A percentile compares a stretch with the other conserved stretches of the same genome.
Conservation (phyloP, 352 stramenopile genomes). For the Pythium biforme region DNA sequence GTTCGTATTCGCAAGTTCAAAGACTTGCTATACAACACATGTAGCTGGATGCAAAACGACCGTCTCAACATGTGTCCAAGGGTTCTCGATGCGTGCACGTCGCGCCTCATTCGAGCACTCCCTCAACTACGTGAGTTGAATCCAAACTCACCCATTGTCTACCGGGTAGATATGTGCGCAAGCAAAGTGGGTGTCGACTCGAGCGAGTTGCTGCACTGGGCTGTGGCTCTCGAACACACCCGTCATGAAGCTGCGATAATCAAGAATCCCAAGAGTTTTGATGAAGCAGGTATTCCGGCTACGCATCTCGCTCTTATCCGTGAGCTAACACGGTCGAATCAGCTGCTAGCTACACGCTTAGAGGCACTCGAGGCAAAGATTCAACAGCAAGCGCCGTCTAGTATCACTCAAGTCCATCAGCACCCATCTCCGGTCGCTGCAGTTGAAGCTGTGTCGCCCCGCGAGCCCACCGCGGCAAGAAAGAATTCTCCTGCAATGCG, state of each 20-base stretch:
- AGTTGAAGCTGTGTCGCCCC: too few relatives aligned
- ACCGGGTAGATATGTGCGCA: background rate
- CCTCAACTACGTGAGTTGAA: background rate
- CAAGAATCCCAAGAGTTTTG: background rate
- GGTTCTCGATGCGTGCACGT: background rate
- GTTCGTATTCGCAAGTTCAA: too few relatives aligned
- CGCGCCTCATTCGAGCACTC: slow-evolving; percentile 1
- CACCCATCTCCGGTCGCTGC: background rate
- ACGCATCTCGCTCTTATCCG: slow-evolving; percentile 6
- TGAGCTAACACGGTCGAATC: background rate
- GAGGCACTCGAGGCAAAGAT: slow-evolving; percentile 1
- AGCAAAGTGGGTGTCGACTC: background rate
- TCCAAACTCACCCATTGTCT: background rate
- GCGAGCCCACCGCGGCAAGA: background rate
- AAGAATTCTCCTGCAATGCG: background rate
- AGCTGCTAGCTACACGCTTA: background rate
- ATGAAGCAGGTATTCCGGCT: background rate
- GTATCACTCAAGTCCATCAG: background rate
- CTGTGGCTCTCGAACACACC: background rate
- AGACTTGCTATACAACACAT: slow-evolving; percentile 2
- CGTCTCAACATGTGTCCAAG: slow-evolving; percentile 9
- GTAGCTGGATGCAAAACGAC: background rate
- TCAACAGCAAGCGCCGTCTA: too few relatives aligned
- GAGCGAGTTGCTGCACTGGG: background rate
- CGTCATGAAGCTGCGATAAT: background rate